Conservation (phyloP, 768 basidiomycete species). For the Gloeophyllum trabeum region DNA sequence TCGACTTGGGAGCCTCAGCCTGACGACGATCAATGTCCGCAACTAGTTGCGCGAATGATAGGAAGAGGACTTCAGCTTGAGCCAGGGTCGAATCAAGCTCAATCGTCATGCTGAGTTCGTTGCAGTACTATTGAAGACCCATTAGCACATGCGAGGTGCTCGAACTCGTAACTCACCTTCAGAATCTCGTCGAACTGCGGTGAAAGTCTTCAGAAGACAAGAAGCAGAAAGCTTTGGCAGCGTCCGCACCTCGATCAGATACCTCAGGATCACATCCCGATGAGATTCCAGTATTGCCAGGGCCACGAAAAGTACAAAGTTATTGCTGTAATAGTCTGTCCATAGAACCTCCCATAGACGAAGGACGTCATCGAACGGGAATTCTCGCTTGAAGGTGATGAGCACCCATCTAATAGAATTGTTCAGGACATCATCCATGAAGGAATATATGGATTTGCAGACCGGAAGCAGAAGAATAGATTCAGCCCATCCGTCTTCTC, state of each 20-base stretch:
- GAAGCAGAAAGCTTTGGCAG: constrained; percentile 1
- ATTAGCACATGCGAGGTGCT: neutral
- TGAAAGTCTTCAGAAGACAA: constrained; percentile 3
- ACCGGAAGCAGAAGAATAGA: constrained; percentile 97
- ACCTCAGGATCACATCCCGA: constrained; percentile 89
- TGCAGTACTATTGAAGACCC: constrained; percentile 56
- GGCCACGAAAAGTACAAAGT: constrained; percentile 90
- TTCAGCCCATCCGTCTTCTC: constrained; percentile 86
- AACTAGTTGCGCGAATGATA: constrained; percentile 82
- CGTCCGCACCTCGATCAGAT: constrained; percentile 77
- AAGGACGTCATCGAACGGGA: constrained; percentile 83
- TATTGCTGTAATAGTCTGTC: constrained; percentile 83
- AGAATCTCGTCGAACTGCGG: constrained; percentile 70
- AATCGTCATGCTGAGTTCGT: constrained; percentile 92
- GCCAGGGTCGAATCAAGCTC: constrained; percentile 93
- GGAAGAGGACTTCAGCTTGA: constrained; percentile 94
- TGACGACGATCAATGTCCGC: constrained; percentile 80
- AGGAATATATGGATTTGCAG: constrained; percentile 22
- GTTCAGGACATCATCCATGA: too few relatives aligned
- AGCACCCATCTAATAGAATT: constrained; percentile 79
- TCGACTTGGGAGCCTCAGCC: constrained; percentile 35
- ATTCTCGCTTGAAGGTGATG: constrained; percentile 95
- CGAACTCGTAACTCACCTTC: constrained; percentile 31
- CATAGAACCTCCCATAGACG: constrained; percentile 90
- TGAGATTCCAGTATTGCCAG: constrained; percentile 92